Evolutionary conservation across 371 early-diverging fungal genomes (phyloP), one percentile per base, ranked within the genome.

Genomic region (Chytridiales sp.): DNA sequence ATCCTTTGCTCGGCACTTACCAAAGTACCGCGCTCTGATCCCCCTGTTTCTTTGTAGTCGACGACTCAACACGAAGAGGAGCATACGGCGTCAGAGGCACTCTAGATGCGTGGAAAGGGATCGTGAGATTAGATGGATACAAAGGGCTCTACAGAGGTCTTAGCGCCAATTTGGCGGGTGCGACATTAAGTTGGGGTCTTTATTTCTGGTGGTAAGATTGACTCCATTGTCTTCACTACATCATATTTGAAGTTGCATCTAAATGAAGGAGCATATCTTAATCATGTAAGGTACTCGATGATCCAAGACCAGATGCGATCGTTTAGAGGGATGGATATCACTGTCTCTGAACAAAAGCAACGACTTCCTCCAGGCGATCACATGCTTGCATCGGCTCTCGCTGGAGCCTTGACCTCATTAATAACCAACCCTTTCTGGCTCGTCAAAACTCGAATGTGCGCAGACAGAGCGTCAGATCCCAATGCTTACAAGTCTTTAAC

Each of bases 341-440:
- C 19, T 61, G 32, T 21, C 35, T n/a, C 21, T 11, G 30, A 39
- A 50, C 29, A 65, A 59, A 11, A 27, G 41, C 21, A 36, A 44
- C 55, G 59, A 11, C 61, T 85, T 22, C 69, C 74, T 15, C 69
- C 85, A 1, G 49, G 56, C 19, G 90, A 95, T 67, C 91, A 95
- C 64, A 74, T 97, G 69, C 21, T 79, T 5, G 93, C 95, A 3
- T 90, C 93, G 1, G 89, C 90, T 0, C 74, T 75, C 62, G 89
- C 88, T 50, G 90, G 94, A 6, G 89, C 88, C 1, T 66, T 90
- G 26, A 93, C 94, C 0, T 87, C 88, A 5, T 57, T 90, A 3
- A 82, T 87, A 59, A 88, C 95, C 0, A 96, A 96, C 68, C 97
- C 97, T 0, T 72, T 96, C 47, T 96, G 94, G 94, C 90, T 97